phyloP scores from a whole-genome alignment of 1,284 basidiomycete species.

The Schizophyllum amplum region DNA sequence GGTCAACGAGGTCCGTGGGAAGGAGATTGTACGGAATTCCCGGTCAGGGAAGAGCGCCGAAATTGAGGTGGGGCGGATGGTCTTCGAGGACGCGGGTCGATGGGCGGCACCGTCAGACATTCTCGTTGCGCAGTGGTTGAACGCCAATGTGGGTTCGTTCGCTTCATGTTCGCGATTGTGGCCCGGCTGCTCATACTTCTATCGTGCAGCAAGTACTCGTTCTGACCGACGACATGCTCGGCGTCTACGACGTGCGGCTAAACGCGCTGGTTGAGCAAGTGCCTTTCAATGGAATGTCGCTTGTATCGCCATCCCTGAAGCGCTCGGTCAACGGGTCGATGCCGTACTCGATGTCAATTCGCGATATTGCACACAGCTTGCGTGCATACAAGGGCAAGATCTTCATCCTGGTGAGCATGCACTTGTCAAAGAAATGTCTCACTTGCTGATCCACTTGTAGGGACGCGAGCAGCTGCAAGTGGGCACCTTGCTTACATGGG shows the following conservation, averaged over 20 bases:
- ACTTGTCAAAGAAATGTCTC: background rate
- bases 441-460: slow-evolving; percentile 28
- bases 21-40: slow-evolving; percentile 40
- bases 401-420: slow-evolving; percentile 71
- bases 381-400: slow-evolving; percentile 84
- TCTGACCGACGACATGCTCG: slow-evolving; percentile 50
- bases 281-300: slow-evolving; percentile 43
- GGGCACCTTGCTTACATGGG: slow-evolving; percentile 91
- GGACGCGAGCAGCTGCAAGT: slow-evolving; percentile 65
- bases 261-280: slow-evolving; percentile 50
- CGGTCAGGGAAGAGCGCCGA: slow-evolving; percentile 53
- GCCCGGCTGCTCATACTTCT: slow-evolving; percentile 8
- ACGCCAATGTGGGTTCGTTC: slow-evolving; percentile 59
- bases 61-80: slow-evolving; percentile 55
- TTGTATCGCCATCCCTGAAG: slow-evolving; percentile 46
- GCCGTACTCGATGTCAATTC: slow-evolving; percentile 40
- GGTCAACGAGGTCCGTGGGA: slow-evolving; percentile 53
- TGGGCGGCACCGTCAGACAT: slow-evolving; percentile 53
- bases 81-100: slow-evolving; percentile 45
- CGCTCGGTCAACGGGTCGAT: slow-evolving; percentile 38
- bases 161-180: slow-evolving; percentile 9
- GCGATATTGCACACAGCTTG: slow-evolving; percentile 66
- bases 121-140: slow-evolving; percentile 68
- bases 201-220: slow-evolving; percentile 49
- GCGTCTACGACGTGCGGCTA: slow-evolving; percentile 62